Evolutionary conservation across 805 yeast species (phyloP).

Genomic region (Ogataea allantospora): DNA sequence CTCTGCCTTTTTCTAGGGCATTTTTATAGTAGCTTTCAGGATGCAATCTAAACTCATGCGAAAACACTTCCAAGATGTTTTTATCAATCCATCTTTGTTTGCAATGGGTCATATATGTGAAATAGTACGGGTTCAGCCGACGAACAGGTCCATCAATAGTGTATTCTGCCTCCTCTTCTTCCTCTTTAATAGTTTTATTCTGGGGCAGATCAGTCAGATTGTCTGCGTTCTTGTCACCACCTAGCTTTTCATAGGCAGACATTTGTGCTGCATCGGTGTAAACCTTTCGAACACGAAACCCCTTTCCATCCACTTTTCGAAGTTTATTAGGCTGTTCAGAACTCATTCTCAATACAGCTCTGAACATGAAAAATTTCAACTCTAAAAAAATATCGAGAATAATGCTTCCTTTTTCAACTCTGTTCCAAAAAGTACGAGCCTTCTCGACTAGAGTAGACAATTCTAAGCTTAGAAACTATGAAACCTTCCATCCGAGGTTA

Average conservation of each 20-base stretch:
- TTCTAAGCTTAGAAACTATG: constrained; percentile 23
- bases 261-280: constrained; percentile 42
- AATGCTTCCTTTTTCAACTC: constrained; percentile 9
- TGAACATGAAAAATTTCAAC: constrained; percentile 6
- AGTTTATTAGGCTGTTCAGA: constrained; percentile 16
- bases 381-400: background rate
- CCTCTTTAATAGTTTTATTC: constrained; percentile 43
- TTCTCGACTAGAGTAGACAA: constrained; percentile 31
- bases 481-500: constrained; percentile 28
- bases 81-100: constrained; percentile 89
- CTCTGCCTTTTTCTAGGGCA: constrained; percentile 61
- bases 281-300: constrained; percentile 47
- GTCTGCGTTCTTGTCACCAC: constrained; percentile 29
- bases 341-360: constrained; percentile 3
- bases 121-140: constrained; percentile 79
- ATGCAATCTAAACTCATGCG: constrained; percentile 80
- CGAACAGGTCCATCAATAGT: constrained; percentile 59
- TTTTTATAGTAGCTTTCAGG: constrained; percentile 62
- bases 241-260: constrained; percentile 41
- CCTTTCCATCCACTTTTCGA: constrained; percentile 40
- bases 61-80: constrained; percentile 76
- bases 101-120: constrained; percentile 87
- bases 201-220: constrained; percentile 18
- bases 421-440: constrained; percentile 17
- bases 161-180: constrained; percentile 59